phyloP scores from a whole-genome alignment of 768 basidiomycete genomes.

The Naganishia vishniacii region DNA sequence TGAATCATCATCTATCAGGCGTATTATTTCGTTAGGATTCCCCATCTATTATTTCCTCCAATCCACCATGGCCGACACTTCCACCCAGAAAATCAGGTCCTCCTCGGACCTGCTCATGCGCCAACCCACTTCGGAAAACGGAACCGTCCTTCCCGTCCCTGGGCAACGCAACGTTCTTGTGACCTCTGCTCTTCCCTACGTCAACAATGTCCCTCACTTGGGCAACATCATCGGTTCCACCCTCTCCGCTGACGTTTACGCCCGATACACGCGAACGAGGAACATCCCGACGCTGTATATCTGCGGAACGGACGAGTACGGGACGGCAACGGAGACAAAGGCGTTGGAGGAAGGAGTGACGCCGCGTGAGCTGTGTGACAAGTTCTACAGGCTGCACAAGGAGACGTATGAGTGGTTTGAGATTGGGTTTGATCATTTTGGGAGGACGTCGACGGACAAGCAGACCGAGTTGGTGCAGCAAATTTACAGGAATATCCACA shows the following conservation, averaged over 20 bases:
- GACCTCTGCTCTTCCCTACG: slow-evolving; percentile 80
- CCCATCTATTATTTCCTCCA: too few species aligned
- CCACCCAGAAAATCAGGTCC: slow-evolving; percentile 12
- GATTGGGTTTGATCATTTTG: slow-evolving; percentile 93
- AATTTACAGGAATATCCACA: slow-evolving; percentile 76
- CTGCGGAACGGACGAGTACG: slow-evolving; percentile 98
- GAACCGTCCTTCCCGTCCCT: slow-evolving; percentile 61
- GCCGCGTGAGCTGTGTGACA: slow-evolving; percentile 64
- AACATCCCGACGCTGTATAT: slow-evolving; percentile 88
- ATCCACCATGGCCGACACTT: not conserved
- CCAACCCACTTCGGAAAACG: slow-evolving; percentile 1
- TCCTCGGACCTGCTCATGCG: slow-evolving; percentile 10
- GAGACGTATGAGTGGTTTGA: slow-evolving; percentile 98
- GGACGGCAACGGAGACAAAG: slow-evolving; percentile 98
- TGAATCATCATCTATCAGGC: too few species aligned
- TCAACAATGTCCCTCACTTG: slow-evolving; percentile 92
- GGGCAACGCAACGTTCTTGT: slow-evolving; percentile 85
- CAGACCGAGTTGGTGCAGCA: slow-evolving; percentile 94
- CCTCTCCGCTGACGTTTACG: slow-evolving; percentile 93
- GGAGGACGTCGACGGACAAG: slow-evolving; percentile 80
- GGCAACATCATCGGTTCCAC: slow-evolving; percentile 66
- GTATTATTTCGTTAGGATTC: too few species aligned
- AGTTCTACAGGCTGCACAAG: slow-evolving; percentile 79
- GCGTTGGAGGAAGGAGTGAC: slow-evolving; percentile 48
- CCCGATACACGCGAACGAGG: slow-evolving; percentile 70